Percentiles rank a stretch among this genome's conserved stretches.
These are phyloP conservation scores for Paramyrothecium roridum DNA, from an alignment of 2,329 filamentous ascomycete genomes.

Conservation along the genomic window DNA sequence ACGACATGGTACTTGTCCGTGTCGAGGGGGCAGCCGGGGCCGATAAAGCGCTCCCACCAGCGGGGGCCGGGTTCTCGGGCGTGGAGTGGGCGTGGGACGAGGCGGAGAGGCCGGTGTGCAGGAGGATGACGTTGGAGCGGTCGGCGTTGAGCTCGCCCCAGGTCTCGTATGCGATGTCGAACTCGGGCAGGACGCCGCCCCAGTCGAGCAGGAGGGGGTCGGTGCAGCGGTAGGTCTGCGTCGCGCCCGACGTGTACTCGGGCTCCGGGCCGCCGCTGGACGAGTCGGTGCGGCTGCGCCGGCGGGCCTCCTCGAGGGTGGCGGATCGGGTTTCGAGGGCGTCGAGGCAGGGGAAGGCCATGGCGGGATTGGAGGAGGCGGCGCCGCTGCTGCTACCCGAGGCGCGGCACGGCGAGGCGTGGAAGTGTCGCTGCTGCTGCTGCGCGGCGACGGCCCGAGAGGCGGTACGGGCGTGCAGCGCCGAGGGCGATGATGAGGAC, in stretches of 20 bases:
- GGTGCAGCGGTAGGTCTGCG: conserved; percentile 70
- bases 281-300: conserved; percentile 32
- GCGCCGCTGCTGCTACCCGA: no score
- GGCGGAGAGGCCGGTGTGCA: conserved; percentile 94
- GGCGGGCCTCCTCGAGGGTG: conserved; percentile 58
- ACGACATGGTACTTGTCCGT: conserved; percentile 91
- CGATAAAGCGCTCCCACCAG: conserved; percentile 99
- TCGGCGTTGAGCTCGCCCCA: conserved; percentile 82
- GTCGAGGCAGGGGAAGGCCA: conserved; percentile 88
- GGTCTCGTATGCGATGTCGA: conserved; percentile 87
- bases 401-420: conserved; percentile 12
- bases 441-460: neutral
- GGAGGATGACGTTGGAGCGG: conserved; percentile 82
- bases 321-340: conserved; percentile 77
- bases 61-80: conserved; percentile 77
- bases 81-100: conserved; percentile 96
- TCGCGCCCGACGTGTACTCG: conserved; percentile 87
- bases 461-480: neutral
- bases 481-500: neutral
- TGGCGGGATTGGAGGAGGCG: conserved; percentile 71
- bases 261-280: conserved; percentile 92
- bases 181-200: conserved; percentile 87
- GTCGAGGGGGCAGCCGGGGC: conserved; percentile 78
- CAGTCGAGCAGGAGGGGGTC: conserved; percentile 84
- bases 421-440: conserved; percentile 13